phyloP scores from a whole-genome alignment of 139 green algal genomes.

The Chlamydomonas sphaeroides region DNA sequence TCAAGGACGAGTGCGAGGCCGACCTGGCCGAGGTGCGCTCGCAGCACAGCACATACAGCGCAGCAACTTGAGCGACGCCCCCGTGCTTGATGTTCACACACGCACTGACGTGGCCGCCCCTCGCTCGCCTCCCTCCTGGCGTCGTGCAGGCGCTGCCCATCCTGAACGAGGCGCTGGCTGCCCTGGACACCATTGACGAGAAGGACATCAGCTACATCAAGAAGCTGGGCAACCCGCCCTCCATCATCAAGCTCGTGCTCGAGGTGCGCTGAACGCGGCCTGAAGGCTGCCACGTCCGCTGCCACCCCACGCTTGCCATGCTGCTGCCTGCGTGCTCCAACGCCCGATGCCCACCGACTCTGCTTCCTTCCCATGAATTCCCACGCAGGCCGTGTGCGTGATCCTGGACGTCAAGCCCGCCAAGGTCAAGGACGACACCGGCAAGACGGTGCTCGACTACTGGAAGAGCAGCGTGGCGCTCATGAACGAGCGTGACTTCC shows the following conservation, averaged over 20 bases:
- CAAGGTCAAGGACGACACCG: constrained; percentile 69
- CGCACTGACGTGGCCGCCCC: not conserved
- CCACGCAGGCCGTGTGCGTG: constrained; percentile 71
- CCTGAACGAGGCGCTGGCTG: constrained; percentile 79
- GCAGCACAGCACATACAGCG: no score
- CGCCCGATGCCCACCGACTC: no score
- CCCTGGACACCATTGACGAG: constrained; percentile 87
- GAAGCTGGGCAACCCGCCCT: constrained; percentile 80
- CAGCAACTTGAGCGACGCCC: no score
- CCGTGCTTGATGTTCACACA: not conserved
- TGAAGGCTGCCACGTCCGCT: no score
- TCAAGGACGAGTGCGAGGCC: constrained; percentile 86
- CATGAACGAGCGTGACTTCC: constrained; percentile 77
- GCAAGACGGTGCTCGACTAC: constrained; percentile 75
- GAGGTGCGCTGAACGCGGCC: not conserved
- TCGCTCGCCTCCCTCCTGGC: not conserved
- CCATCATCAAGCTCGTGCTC: constrained; percentile 81
- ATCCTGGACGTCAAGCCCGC: constrained; percentile 79
- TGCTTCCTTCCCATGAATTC: not conserved
- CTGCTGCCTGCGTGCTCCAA: no score
- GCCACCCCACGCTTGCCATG: no score
- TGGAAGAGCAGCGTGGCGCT: constrained; percentile 79
- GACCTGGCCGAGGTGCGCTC: constrained; percentile 77
- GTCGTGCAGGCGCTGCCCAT: constrained; percentile 79
- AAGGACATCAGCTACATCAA: constrained; percentile 80